Conservation (phyloP, 176 grass and related monocot species). For the Rhynchospora breviuscula region DNA sequence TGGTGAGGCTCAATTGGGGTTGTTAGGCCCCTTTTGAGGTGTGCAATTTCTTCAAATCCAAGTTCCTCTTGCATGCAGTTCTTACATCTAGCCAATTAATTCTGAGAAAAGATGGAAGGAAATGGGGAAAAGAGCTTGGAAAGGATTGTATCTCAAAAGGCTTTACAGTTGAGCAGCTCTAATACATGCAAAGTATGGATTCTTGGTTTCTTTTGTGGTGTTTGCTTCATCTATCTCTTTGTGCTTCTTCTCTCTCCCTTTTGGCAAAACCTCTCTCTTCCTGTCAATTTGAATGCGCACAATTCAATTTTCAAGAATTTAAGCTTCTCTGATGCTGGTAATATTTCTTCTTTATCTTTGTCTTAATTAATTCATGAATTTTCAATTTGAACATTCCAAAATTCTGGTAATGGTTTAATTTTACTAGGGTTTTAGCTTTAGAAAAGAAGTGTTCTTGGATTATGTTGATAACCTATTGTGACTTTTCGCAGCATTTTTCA, state of each 20-base stretch:
- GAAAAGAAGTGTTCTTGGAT: slow-evolving; percentile 5
- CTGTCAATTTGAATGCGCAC: slow-evolving; percentile 1
- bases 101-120: not conserved
- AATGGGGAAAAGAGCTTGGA: slow-evolving; percentile 31
- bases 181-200: slow-evolving; percentile 39
- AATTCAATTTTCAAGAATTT: slow-evolving; percentile 28
- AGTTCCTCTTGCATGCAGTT: not conserved
- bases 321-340: slow-evolving; percentile 29
- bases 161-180: slow-evolving; percentile 40
- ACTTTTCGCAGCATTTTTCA: too few species aligned
- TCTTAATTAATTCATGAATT: not conserved
- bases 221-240: slow-evolving; percentile 42
- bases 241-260: slow-evolving; percentile 26
- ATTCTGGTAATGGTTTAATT: not conserved
- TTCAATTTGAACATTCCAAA: not conserved
- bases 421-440: not conserved
- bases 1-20: slow-evolving; percentile 5
- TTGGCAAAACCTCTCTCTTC: not conserved
- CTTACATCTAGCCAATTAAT: not conserved
- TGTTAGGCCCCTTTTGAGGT: not conserved
- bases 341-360: not conserved
- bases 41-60: slow-evolving; percentile 6
- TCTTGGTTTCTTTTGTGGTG: slow-evolving; percentile 59
- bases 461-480: not conserved
- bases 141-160: slow-evolving; percentile 42